Base-by-base conservation (phyloP, 768 basidiomycete genomes). In the Vararia minispora region DNA sequence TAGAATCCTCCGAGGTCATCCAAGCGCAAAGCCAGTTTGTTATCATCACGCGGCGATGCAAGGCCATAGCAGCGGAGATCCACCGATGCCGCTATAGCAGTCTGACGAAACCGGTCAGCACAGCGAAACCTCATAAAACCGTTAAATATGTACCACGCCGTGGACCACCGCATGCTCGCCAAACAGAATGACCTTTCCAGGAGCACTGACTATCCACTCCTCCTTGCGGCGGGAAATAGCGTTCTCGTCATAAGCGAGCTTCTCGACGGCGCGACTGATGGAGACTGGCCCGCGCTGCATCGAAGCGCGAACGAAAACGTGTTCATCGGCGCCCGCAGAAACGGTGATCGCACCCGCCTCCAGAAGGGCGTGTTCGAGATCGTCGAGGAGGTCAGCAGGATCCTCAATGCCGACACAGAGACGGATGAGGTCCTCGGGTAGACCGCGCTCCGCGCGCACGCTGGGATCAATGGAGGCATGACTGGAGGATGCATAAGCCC, bases 101-200 rank as follows among this genome's bases (percentile, higher is more conserved):
- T 92, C 80, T 90, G 53, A 41, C 27, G 9, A 1, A 44, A 36
- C 37, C 45, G 24, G 42, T 12, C 23, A 42, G 25, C 32, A 46
- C 37, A 21, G 13, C 46, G 17, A 39, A 28, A 11, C 31, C 30
- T 25, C 21, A 13, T 9, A 43, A 18, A 24, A 25, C 24, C 33
- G 33, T 18, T 21, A 43, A 6, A 24, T 22, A 76, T 87, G 69
- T 55, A 91, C 90, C 35, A 90, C 83, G 38, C 95, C 95, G 56
- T 98, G 82, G 14, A 99, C 95, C 35, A 99, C 95, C 13, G 95
- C 94, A 59, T 99, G 95, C 61, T 99, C 95, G 33, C 95, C 95
- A 48, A 98, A 99, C 45, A 99, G 59, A 47, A 99, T 98, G 42
- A 98, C 86, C 56, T 99, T 99, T 18, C 95, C 95, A 6, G 95